Conservation (phyloP, 2,329 filamentous ascomycete genomes). For the Venturiaceae sp. region DNA sequence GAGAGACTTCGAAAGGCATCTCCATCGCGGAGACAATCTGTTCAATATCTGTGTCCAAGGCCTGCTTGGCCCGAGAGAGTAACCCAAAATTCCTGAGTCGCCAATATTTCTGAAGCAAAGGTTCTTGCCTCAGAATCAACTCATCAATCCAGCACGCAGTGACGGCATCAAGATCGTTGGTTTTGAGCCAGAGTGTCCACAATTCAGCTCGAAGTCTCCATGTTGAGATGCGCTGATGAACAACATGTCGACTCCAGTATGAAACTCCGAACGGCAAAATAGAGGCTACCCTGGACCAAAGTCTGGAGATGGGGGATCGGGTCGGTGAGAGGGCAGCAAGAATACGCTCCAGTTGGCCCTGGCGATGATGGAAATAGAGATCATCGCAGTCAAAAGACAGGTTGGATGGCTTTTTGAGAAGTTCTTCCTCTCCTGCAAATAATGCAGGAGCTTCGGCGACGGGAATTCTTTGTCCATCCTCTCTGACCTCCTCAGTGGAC, state of each 20-base stretch:
- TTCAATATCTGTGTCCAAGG: not conserved
- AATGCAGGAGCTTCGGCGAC: not conserved
- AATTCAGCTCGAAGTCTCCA: not conserved
- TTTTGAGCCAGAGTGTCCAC: slow-evolving; percentile 1
- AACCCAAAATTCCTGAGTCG: not conserved
- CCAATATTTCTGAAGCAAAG: not conserved
- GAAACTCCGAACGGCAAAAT: not conserved
- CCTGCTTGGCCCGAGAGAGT: not conserved
- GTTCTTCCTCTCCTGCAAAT: not conserved
- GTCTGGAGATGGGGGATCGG: not conserved
- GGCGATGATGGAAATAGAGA: not conserved
- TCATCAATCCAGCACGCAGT: slow-evolving; percentile 5
- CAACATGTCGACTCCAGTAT: slow-evolving; percentile 1
- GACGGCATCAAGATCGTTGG: slow-evolving; percentile 4
- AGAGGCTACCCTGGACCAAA: not conserved
- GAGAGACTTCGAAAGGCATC: not conserved
- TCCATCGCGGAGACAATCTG: not conserved
- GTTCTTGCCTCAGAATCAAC: slow-evolving; percentile 2
- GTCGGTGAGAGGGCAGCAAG: not conserved
- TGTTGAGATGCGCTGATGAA: not conserved
- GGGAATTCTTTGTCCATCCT: not conserved
- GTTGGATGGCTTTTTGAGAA: not conserved
- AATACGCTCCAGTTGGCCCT: not conserved
- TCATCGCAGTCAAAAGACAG: not conserved
- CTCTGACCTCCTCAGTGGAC: not conserved